Percentiles rank a stretch among this genome's conserved stretches.
Evolutionary conservation across 305 asterid species (phyloP).

Genomic region (Fraxinus angustifolia): DNA sequence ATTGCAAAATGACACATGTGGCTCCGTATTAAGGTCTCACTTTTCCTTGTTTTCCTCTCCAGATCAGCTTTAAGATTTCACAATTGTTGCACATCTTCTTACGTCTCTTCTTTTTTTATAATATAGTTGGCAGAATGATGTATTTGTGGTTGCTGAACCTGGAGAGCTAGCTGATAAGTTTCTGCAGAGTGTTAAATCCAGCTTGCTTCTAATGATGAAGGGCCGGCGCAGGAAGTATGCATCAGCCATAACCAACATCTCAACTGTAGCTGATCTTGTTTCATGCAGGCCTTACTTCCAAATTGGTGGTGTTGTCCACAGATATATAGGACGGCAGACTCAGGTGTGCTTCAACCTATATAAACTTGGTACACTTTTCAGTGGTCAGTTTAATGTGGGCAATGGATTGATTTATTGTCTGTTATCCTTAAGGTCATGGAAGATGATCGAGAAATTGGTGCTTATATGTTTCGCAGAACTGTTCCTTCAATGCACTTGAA

Average conservation of each 20-base stretch:
- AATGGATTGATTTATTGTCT: slow-evolving; percentile 21
- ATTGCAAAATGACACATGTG: slow-evolving; percentile 84
- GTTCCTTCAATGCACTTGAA: slow-evolving; percentile 87
- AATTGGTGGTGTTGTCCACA: slow-evolving; percentile 97
- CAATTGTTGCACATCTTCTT: slow-evolving; percentile 16
- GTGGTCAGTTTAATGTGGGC: slow-evolving; percentile 7
- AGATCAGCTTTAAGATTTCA: neutral
- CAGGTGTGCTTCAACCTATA: slow-evolving; percentile 47
- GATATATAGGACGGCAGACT: slow-evolving; percentile 95
- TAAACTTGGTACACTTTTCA: slow-evolving; percentile 10
- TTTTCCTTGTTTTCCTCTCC: neutral
- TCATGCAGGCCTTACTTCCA: slow-evolving; percentile 87
- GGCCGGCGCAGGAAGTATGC: slow-evolving; percentile 75
- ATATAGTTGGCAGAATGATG: slow-evolving; percentile 96
- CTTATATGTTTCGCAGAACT: slow-evolving; percentile 98
- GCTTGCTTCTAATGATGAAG: slow-evolving; percentile 71
- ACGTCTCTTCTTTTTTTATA: slow-evolving; percentile 18
- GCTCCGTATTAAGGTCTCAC: slow-evolving; percentile 79
- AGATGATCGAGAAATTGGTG: slow-evolving; percentile 96
- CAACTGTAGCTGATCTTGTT: slow-evolving; percentile 85
- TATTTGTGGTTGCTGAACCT: slow-evolving; percentile 99
- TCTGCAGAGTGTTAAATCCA: slow-evolving; percentile 82
- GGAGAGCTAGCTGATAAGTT: slow-evolving; percentile 94
- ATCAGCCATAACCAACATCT: slow-evolving; percentile 57
- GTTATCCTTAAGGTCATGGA: slow-evolving; percentile 85